Evolutionary conservation across 345 rosid genomes (phyloP), one percentile per base, ranked within the genome.

Genomic region (Pugionium dolabratum): DNA sequence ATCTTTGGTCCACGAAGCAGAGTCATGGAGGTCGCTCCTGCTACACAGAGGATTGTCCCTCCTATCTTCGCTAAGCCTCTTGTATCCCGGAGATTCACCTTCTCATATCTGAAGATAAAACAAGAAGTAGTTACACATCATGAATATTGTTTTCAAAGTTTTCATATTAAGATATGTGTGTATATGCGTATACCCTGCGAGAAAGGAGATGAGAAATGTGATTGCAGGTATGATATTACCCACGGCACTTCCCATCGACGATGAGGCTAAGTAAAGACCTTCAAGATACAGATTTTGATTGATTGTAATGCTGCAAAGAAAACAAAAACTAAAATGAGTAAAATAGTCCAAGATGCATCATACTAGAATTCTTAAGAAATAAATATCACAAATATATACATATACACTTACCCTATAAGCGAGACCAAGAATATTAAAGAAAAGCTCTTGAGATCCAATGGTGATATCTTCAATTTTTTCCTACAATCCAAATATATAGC

Each of bases 1-100:
- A 91, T 79, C 79, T 88, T 86, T 26, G 85, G 84, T 43, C 97
- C 96, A 64, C 79, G 76, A 29, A 91, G 79, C 62, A 91, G 64
- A 25, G 87, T 82, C 91, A 88, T 88, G 26, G 78, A 70, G 45
- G 78, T 51, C 2, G 97, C 95, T 70, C 91, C 96, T 8, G 76
- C 47, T 1, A 88, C 88, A 66, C 87, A 83, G 9, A 84, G 5
- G 35, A 75, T 34, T 1, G 96, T 91, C 50, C 96, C 97, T 7
- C 36, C 36, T 11, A 88, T 70, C 78, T 91, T 91, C 2, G 90
- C 88, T 11, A 80, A 32, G 54, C 93, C 82, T 78, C 89, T 79
- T 35, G 51, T 9, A 71, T 85, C 79, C 74, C 78, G 18, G 7
- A 82, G 34, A 8, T 82, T 70, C 43, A 91, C 72, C 52, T 76